These are phyloP conservation scores for Candida sanyaensis DNA, from an alignment of 1,139 yeast genomes.

Conservation along the genomic window DNA sequence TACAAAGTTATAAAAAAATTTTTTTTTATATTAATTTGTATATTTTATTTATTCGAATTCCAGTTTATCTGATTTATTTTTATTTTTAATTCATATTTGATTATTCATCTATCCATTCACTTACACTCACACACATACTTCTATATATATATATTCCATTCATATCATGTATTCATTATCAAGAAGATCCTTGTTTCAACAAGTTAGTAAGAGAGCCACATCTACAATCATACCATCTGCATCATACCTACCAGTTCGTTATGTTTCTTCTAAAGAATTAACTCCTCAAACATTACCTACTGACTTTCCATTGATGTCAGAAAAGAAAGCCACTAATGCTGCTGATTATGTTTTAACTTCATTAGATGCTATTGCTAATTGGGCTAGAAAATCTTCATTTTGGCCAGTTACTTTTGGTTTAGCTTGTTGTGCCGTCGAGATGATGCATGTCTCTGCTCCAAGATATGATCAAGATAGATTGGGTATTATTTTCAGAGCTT, in stretches of 20 bases:
- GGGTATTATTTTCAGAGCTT: slow-evolving; percentile 92
- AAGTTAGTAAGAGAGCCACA: slow-evolving; percentile 9
- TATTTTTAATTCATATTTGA: neutral
- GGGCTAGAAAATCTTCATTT: slow-evolving; percentile 92
- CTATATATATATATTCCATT: too few species aligned
- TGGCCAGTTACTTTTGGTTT: slow-evolving; percentile 95
- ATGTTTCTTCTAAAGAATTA: slow-evolving; percentile 44
- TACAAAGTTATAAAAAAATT: too few species aligned
- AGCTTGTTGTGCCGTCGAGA: slow-evolving; percentile 93
- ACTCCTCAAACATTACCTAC: slow-evolving; percentile 46
- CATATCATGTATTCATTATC: slow-evolving; percentile 26
- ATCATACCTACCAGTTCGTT: slow-evolving; percentile 18
- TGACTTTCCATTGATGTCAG: slow-evolving; percentile 47
- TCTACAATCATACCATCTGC: slow-evolving; percentile 4
- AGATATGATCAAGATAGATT: slow-evolving; percentile 92
- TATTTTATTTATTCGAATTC: neutral
- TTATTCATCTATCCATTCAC: neutral
- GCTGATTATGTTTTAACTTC: slow-evolving; percentile 86
- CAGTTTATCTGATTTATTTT: neutral
- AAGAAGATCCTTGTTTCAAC: slow-evolving; percentile 19
- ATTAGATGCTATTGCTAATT: slow-evolving; percentile 79
- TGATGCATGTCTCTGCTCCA: slow-evolving; percentile 95
- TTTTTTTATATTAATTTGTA: neutral
- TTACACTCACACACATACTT: neutral
- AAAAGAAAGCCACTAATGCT: slow-evolving; percentile 49